Percentiles rank a stretch among this genome's conserved stretches.
Evolutionary conservation across 768 basidiomycete genomes (phyloP).

Genomic region (Baorangia bicolor): DNA sequence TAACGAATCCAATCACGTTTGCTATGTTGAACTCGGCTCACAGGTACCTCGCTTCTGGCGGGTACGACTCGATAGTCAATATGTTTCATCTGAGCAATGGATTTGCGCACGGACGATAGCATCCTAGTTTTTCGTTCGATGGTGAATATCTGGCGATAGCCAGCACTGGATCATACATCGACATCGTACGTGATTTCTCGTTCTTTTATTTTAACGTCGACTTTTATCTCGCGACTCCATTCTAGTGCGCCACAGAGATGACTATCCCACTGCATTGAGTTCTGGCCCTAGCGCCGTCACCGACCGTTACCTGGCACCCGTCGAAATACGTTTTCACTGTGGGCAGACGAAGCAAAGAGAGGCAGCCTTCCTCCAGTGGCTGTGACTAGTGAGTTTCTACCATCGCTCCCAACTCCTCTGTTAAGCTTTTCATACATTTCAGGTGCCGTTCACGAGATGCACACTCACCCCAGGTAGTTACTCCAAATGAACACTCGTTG

Average conservation of each 20-base stretch:
- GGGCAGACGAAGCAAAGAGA: conserved; percentile 70
- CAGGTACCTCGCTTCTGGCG: conserved; percentile 78
- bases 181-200: conserved; percentile 55
- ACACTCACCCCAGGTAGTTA: too few relatives aligned
- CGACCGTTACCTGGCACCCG: conserved; percentile 80
- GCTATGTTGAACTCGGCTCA: conserved; percentile 5
- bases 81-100: conserved; percentile 78
- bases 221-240: conserved; percentile 1
- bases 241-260: conserved; percentile 79
- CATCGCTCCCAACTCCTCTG: too few relatives aligned
- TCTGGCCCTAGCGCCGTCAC: conserved; percentile 66
- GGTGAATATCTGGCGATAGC: conserved; percentile 83
- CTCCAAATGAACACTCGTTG: too few relatives aligned
- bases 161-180: conserved; percentile 68
- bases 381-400: too few relatives aligned
- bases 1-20: conserved; percentile 1
- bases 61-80: conserved; percentile 80
- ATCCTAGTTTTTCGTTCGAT: conserved; percentile 78
- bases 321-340: conserved; percentile 77
- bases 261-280: conserved; percentile 74
- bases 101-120: conserved; percentile 75
- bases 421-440: too few relatives aligned
- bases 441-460: too few relatives aligned
- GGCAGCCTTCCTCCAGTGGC: conserved; percentile 64
- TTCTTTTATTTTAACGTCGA: neutral